Evolutionary conservation across 108 stramenopile genomes (phyloP).

Genomic region (Cyclotella sp.): DNA sequence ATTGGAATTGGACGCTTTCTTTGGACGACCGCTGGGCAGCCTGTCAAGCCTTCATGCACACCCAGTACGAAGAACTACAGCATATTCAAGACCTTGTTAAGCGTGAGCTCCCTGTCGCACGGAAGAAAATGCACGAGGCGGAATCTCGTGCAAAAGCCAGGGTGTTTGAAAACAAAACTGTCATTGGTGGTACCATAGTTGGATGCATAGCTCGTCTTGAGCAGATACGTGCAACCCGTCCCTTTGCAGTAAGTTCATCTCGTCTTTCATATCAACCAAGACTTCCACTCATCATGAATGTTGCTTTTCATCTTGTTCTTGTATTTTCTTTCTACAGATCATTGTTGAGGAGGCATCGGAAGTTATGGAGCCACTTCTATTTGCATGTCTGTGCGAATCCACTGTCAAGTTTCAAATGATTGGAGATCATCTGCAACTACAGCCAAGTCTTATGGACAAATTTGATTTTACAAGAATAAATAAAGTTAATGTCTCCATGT

Average conservation of each 20-base stretch:
- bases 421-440: constrained; percentile 55
- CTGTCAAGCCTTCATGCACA: constrained; percentile 41
- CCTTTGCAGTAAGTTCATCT: constrained; percentile 34
- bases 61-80: constrained; percentile 6
- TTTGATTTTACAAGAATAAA: constrained; percentile 43
- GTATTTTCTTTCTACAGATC: background rate
- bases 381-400: constrained; percentile 45
- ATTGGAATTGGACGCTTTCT: constrained; percentile 48
- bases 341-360: constrained; percentile 57
- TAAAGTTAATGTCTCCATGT: constrained; percentile 57
- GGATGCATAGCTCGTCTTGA: constrained; percentile 57
- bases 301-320: background rate
- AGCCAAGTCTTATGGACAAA: constrained; percentile 41
- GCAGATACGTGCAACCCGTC: constrained; percentile 44
- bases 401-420: constrained; percentile 56
- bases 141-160: constrained; percentile 45
- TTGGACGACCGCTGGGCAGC: constrained; percentile 51
- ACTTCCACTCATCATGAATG: background rate
- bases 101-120: constrained; percentile 22
- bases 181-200: constrained; percentile 57
- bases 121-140: constrained; percentile 37
- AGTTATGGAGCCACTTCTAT: constrained; percentile 54
- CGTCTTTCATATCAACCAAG: background rate
- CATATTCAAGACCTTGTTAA: constrained; percentile 9
- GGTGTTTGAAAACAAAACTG: constrained; percentile 45